Percentiles rank a stretch among this genome's conserved stretches.
These are phyloP conservation scores for Backusella tuberculispora DNA, from an alignment of 192 early-diverging fungal genomes.

Conservation along the genomic window DNA sequence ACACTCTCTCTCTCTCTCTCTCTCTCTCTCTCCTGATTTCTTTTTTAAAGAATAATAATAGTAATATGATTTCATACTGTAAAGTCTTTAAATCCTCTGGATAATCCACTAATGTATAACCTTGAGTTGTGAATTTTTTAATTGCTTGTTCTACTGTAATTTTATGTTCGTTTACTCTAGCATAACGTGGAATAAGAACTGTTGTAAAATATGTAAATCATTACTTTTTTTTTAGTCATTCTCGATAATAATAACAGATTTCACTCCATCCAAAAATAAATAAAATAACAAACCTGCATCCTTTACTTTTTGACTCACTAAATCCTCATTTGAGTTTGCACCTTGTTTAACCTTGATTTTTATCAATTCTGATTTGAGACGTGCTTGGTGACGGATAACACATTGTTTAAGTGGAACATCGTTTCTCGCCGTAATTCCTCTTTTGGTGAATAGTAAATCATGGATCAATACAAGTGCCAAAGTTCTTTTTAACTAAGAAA, in stretches of 20 bases:
- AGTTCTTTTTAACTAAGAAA: constrained; percentile 28
- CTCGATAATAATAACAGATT: neutral
- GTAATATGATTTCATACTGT: constrained; percentile 30
- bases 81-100: constrained; percentile 32
- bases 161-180: constrained; percentile 85
- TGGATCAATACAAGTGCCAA: constrained; percentile 70
- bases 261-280: neutral
- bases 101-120: constrained; percentile 55
- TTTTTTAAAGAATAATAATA: no score
- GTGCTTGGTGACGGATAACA: constrained; percentile 67
- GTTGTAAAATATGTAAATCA: neutral
- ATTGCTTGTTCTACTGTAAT: constrained; percentile 73
- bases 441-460: constrained; percentile 81
- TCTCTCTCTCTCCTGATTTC: no score
- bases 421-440: constrained; percentile 67
- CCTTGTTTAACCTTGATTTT: constrained; percentile 73
- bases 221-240: neutral
- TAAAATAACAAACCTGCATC: constrained; percentile 47
- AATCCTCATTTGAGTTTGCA: constrained; percentile 67
- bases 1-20: no score
- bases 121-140: constrained; percentile 57
- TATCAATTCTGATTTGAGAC: constrained; percentile 78
- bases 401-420: constrained; percentile 64
- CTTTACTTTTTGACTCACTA: constrained; percentile 65
- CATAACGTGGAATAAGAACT: constrained; percentile 81